Evolutionary conservation across 768 basidiomycete species (phyloP), one percentile per base, ranked within the genome.

Genomic region (Termitomyces heimii): DNA sequence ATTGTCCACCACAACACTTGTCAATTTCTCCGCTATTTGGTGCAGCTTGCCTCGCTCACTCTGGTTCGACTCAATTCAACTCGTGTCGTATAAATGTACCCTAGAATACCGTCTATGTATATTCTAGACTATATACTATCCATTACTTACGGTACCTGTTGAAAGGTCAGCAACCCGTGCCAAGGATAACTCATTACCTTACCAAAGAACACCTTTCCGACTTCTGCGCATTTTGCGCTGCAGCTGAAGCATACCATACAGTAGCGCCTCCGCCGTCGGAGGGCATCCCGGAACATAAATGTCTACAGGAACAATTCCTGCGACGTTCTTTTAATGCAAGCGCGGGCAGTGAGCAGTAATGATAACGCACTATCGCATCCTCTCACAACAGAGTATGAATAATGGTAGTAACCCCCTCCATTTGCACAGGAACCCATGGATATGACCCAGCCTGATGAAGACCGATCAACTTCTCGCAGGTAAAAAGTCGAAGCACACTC

Each of bases 391-490:
- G 95, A 94, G 74, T 99, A 99, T 28, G 96, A 97, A 72, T 98
- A 97, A 75, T 96, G 94, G 72, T 95, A 94, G 77, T 94, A 95
- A 16, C 94, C 94, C 55, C 94, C 94, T 31, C 97, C 97, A 71
- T 98, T 98, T 18, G 97, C 97, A 72, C 97, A 99, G 5, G 96
- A 98, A 46, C 97, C 97, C 97, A 99, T 98, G 26, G 96, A 98
- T 68, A 99, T 90, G 57, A 99, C 97, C 97, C 97, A 99, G 67
- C 96, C 90, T 85, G 39, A 35, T 24, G 2, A 18, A 26, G 12
- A 3, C 26, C 31, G 28, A 31, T 60, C 53, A 56, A 50, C 48
- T 51, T 44, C 44, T 31, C 4, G 45, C 47, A 58, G 29, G 37
- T 50, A 45, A 52, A 31, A n/a, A 55, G 12, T 54, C 53, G 44